These are phyloP conservation scores for Aureobasidium subglaciale DNA, from an alignment of 2,329 filamentous ascomycete genomes.

Conservation along the genomic window DNA sequence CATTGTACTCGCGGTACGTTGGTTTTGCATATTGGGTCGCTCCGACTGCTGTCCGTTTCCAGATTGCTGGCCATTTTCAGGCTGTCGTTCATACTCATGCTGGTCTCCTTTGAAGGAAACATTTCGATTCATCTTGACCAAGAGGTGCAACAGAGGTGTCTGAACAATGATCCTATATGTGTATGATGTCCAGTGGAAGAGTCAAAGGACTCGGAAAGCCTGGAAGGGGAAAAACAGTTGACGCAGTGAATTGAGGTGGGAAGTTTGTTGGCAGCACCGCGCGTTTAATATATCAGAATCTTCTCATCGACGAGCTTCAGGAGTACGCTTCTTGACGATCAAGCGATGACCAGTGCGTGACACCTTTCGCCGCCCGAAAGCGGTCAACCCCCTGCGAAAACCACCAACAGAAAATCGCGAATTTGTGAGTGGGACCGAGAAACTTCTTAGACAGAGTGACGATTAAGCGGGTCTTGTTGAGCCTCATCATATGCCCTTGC, in stretches of 20 bases:
- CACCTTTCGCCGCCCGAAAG: no score
- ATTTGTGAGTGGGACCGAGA: conserved; percentile 10
- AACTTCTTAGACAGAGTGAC: conserved; percentile 3
- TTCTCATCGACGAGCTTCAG: background rate
- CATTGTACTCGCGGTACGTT: background rate
- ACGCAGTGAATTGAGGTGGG: background rate
- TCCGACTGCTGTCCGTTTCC: background rate
- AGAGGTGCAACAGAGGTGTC: no score
- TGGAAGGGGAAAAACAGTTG: background rate
- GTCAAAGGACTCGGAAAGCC: background rate
- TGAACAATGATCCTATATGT: background rate
- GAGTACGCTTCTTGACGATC: background rate
- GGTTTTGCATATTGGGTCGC: conserved; percentile 1
- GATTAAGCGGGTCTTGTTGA: conserved; percentile 13
- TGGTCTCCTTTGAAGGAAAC: background rate
- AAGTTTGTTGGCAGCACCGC: background rate
- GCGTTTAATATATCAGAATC: conserved; percentile 1
- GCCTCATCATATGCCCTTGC: conserved; percentile 2
- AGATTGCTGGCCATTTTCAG: no score
- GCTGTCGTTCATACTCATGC: background rate
- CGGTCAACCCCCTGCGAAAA: background rate
- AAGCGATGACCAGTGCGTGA: background rate
- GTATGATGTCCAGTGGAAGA: background rate
- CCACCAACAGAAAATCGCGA: background rate
- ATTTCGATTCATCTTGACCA: conserved; percentile 11